A percentile compares a stretch with the other conserved stretches of the same genome.
phyloP scores from a whole-genome alignment of 495 filamentous ascomycete species.

The Penicillium chermesinum region DNA sequence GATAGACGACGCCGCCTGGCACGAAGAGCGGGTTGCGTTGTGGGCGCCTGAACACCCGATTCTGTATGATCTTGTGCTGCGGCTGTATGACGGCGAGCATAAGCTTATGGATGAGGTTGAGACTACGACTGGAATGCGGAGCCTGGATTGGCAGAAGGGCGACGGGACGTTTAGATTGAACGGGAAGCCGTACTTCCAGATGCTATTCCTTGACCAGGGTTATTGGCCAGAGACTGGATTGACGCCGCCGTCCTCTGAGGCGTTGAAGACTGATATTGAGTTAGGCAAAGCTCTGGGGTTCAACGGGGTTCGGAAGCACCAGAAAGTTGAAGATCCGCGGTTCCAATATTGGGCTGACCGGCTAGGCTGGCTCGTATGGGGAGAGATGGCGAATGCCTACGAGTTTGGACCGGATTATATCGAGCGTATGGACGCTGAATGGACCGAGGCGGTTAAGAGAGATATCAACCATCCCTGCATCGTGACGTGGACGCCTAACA shows the following conservation, averaged over 20 bases:
- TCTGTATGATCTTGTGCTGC: slow-evolving; percentile 32
- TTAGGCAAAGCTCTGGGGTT: slow-evolving; percentile 27
- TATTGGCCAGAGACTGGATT: slow-evolving; percentile 37
- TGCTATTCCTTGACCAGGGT: slow-evolving; percentile 34
- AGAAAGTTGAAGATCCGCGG: slow-evolving; percentile 36
- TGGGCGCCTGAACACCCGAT: slow-evolving; percentile 38
- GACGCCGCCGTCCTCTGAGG: slow-evolving; percentile 33
- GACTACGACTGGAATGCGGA: slow-evolving; percentile 35
- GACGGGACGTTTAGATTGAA: slow-evolving; percentile 39
- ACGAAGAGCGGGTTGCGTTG: slow-evolving; percentile 22
- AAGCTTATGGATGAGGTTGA: slow-evolving; percentile 23
- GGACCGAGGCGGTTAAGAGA: slow-evolving; percentile 50
- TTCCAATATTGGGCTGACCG: slow-evolving; percentile 40
- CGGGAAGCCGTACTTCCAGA: slow-evolving; percentile 35
- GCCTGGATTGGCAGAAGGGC: slow-evolving; percentile 27
- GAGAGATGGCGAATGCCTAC: slow-evolving; percentile 41
- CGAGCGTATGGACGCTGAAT: slow-evolving; percentile 51
- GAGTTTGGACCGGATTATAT: slow-evolving; percentile 48
- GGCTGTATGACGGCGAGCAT: slow-evolving; percentile 15
- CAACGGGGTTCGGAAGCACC: slow-evolving; percentile 40
- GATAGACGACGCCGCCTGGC: slow-evolving; percentile 18
- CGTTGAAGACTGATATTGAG: slow-evolving; percentile 30
- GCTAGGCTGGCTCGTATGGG: slow-evolving; percentile 38
- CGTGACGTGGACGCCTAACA: slow-evolving; percentile 59
- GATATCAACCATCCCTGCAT: slow-evolving; percentile 57